Evolutionary conservation across 163 green algal genomes (phyloP), one percentile per base, ranked within the genome.

Genomic region (Chloromonas sp.): DNA sequence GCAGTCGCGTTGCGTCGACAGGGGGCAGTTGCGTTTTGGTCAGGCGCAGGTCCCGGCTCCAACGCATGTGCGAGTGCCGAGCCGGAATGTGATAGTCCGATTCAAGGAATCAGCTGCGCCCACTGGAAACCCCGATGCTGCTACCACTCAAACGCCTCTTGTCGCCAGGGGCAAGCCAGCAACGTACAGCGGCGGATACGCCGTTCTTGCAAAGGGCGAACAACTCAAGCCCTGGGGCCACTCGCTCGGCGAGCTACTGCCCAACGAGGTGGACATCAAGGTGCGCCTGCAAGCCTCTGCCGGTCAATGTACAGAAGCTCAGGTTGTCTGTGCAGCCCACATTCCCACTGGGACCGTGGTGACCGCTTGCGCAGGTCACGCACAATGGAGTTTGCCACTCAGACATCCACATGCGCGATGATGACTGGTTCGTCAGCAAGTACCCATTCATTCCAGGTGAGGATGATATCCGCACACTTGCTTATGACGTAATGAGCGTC

Each of bases 341-440:
- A 11, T 15, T 74, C 66, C 66, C 5, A 74, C 66, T 74, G 5
- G 66, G 66, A 11, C 5, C 11, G 5, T 5, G 5, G 5, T 74
- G 66, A 74, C 11, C 66, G 66, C 66, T 11, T 5, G 5, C 5
- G 71, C 71, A 79, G 71, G 71, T 79, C 13, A 79, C 71, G 11
- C 71, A 79, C 71, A 79, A 79, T 36, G 71, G 71, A 3, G 71
- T 79, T 11, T 79, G 71, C 71, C 71, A 79, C 71, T 59, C 13
- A 3, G 71, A 79, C 71, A 36, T 79, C 5, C 71, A 79, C 71
- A 79, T 79, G 71, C 11, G 71, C 5, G 71, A 79, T 14, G 71
- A 79, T 36, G 71, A 79, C 71, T 79, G 71, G 71, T 36, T 11
- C 14, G 13, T 36, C 13, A 59, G 8, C 66, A 76, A 76, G 66